Evolutionary conservation across 805 yeast species (phyloP).

Genomic region (Sugiyamaella chiloensis): DNA sequence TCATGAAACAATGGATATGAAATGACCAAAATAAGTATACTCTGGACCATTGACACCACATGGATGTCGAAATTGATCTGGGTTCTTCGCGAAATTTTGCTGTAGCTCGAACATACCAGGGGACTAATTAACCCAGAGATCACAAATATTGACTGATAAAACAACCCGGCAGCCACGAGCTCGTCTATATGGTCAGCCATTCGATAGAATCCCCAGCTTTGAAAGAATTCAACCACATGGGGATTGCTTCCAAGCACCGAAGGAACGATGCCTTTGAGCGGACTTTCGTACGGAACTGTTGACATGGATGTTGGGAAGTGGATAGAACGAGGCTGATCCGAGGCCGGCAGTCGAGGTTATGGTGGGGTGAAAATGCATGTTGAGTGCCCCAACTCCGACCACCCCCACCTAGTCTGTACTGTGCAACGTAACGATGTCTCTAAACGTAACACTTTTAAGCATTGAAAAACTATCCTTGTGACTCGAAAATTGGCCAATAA

Average conservation of each 20-base stretch:
- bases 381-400: neutral
- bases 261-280: conserved; percentile 11
- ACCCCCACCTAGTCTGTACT: neutral
- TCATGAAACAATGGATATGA: conserved; percentile 67
- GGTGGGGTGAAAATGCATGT: neutral
- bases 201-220: conserved; percentile 25
- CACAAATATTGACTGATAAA: conserved; percentile 56
- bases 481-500: neutral
- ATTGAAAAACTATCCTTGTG: too few species aligned
- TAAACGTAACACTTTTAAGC: too few species aligned
- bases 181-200: conserved; percentile 57
- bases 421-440: neutral
- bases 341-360: neutral
- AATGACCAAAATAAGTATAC: conserved; percentile 57
- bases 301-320: conserved; percentile 3
- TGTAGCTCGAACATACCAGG: conserved; percentile 49
- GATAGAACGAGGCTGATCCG: conserved; percentile 1
- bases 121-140: conserved; percentile 53
- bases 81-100: conserved; percentile 41
- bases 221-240: neutral
- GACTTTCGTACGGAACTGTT: conserved; percentile 18
- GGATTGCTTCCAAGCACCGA: neutral
- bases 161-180: conserved; percentile 52
- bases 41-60: conserved; percentile 82
- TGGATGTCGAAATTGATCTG: conserved; percentile 85